Conservation (phyloP, 2,329 filamentous ascomycete species). For the Botrytis deweyae region DNA sequence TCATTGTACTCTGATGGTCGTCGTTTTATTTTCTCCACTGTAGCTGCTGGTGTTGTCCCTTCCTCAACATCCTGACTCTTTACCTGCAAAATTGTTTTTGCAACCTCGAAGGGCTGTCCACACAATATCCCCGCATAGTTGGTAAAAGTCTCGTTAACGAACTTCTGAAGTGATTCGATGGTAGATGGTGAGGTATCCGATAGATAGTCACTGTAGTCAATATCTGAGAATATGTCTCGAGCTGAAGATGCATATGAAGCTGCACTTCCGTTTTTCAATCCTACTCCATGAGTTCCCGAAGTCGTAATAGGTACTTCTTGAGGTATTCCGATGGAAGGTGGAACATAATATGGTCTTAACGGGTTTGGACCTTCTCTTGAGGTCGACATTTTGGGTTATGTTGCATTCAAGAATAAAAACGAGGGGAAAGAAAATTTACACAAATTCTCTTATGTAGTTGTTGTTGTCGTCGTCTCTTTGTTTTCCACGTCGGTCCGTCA, state of each 20-base stretch:
- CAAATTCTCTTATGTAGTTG: not conserved
- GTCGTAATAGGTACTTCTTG: constrained; percentile 43
- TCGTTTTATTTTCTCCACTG: constrained; percentile 23
- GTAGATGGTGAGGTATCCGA: constrained; percentile 73
- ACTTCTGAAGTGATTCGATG: constrained; percentile 70
- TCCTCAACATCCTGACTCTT: constrained; percentile 49
- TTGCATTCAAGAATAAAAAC: constrained; percentile 16
- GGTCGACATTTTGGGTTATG: constrained; percentile 44
- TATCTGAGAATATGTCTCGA: constrained; percentile 81
- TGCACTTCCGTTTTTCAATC: constrained; percentile 41
- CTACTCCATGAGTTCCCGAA: constrained; percentile 35
- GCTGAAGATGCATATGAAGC: constrained; percentile 63
- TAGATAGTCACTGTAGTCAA: constrained; percentile 89
- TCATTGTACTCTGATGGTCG: constrained; percentile 30
- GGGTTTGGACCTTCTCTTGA: constrained; percentile 55
- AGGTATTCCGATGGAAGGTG: constrained; percentile 63
- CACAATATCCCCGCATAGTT: constrained; percentile 88
- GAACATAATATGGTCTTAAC: constrained; percentile 60
- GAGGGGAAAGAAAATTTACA: not conserved
- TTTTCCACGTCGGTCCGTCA: constrained; percentile 15
- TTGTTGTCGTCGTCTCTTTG: constrained; percentile 14
- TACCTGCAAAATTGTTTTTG: constrained; percentile 88
- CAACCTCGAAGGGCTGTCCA: constrained; percentile 94
- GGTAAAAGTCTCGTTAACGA: constrained; percentile 84
- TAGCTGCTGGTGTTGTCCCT: constrained; percentile 24